Evolutionary conservation across 176 grass and related monocot species (phyloP).

Genomic region (Triticum timopheevii): DNA sequence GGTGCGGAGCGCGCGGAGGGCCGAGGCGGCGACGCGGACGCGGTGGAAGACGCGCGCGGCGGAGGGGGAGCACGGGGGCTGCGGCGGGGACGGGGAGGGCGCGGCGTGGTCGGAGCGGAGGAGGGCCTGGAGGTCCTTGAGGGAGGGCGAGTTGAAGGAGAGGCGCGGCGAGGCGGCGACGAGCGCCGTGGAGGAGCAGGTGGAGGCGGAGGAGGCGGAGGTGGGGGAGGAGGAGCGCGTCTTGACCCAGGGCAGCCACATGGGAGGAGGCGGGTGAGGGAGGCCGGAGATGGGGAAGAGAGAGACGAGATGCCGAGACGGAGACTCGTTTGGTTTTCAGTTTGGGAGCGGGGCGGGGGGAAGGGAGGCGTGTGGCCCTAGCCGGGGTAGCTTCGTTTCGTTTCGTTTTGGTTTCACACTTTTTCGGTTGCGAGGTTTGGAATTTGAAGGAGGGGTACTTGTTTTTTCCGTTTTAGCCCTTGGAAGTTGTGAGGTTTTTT

Average conservation of each 20-base stretch:
- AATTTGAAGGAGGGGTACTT: neutral
- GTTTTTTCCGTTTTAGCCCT: neutral
- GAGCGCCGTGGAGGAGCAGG: slow-evolving; percentile 26
- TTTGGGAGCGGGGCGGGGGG: neutral
- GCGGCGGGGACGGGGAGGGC: neutral
- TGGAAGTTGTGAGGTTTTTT: neutral
- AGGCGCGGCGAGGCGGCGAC: slow-evolving; percentile 38
- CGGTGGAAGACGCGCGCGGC: slow-evolving; percentile 57
- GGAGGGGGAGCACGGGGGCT: slow-evolving; percentile 18
- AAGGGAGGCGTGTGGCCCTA: neutral
- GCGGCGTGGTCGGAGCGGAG: slow-evolving; percentile 36
- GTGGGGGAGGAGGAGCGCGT: slow-evolving; percentile 40
- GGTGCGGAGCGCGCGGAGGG: slow-evolving; percentile 49
- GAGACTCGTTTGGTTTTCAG: slow-evolving; percentile 40
- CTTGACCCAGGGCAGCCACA: slow-evolving; percentile 75
- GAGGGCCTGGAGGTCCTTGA: slow-evolving; percentile 67
- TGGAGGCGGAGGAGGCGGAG: neutral
- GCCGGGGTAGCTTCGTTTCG: neutral
- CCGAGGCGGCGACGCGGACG: slow-evolving; percentile 50
- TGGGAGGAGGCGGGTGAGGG: slow-evolving; percentile 29
- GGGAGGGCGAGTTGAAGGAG: slow-evolving; percentile 57
- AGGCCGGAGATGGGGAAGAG: slow-evolving; percentile 12
- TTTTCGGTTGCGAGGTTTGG: slow-evolving; percentile 4
- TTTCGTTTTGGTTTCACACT: neutral
- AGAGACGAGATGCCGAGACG: neutral